Evolutionary conservation across 108 stramenopile species (phyloP).

Genomic region (Ochromonas danica): DNA sequence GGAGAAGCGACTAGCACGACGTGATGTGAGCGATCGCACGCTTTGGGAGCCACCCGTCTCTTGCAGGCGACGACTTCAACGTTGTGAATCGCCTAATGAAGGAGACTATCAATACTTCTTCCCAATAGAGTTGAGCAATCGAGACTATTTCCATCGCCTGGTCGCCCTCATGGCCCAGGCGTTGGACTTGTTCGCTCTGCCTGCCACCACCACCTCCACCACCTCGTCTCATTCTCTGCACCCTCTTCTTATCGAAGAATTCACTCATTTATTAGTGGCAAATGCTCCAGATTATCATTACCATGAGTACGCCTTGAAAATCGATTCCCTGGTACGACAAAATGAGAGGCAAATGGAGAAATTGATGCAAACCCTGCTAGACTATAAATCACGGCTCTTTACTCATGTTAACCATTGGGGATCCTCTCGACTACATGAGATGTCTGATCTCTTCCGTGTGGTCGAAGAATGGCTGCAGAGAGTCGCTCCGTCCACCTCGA

Average conservation of each 20-base stretch:
- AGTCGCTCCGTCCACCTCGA: background rate
- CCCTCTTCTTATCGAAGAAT: background rate
- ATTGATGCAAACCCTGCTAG: background rate
- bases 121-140: background rate
- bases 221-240: background rate
- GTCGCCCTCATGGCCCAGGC: background rate
- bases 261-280: background rate
- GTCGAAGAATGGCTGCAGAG: background rate
- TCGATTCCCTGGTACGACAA: background rate
- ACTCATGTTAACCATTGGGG: background rate
- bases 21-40: too few species aligned
- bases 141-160: background rate
- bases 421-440: background rate
- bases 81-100: background rate
- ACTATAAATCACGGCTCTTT: background rate
- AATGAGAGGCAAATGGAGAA: background rate
- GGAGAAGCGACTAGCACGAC: too few species aligned
- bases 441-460: background rate
- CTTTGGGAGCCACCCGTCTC: conserved; percentile 10
- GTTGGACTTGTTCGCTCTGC: background rate
- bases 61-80: background rate
- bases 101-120: background rate
- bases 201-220: background rate
- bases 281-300: background rate
- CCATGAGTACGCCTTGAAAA: background rate